Evolutionary conservation across 768 basidiomycete species (phyloP).

Genomic region (Asterophora lycoperdoides): DNA sequence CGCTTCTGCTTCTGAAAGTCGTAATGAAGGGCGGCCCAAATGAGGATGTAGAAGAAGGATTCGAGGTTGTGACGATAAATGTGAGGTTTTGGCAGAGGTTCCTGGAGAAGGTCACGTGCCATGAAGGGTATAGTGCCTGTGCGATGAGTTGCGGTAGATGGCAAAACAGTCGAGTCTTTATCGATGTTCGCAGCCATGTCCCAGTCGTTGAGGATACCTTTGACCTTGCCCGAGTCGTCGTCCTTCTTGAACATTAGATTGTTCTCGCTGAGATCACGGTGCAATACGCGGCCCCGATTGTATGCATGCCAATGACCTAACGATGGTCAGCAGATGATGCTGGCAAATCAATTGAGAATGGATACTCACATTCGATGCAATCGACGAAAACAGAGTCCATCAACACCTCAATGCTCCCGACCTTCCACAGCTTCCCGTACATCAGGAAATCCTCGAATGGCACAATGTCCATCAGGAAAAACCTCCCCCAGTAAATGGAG

Average conservation of each 20-base stretch:
- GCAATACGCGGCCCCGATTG: conserved; percentile 19
- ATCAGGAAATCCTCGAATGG: too few relatives aligned
- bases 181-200: conserved; percentile 19
- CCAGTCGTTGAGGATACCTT: conserved; percentile 27
- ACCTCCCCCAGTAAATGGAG: too few relatives aligned
- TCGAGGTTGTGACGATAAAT: conserved; percentile 20
- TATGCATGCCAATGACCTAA: conserved; percentile 24
- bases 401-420: conserved; percentile 21
- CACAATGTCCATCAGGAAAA: too few relatives aligned
- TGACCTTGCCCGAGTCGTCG: not conserved
- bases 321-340: not conserved
- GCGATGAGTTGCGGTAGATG: conserved; percentile 16
- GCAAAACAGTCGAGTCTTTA: not conserved
- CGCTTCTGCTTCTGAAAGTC: too few relatives aligned
- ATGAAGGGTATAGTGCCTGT: conserved; percentile 28
- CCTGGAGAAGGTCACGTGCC: conserved; percentile 23
- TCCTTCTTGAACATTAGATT: conserved; percentile 24
- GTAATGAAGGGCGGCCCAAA: too few relatives aligned
- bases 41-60: conserved; percentile 25
- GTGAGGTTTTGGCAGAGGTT: conserved; percentile 3
- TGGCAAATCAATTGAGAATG: not conserved
- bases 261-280: conserved; percentile 28
- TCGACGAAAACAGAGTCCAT: conserved; percentile 25
- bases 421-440: conserved; percentile 22
- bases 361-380: conserved; percentile 27